Base-by-base conservation (phyloP, 1,284 basidiomycete genomes). In the Tilletiaria anomala region DNA sequence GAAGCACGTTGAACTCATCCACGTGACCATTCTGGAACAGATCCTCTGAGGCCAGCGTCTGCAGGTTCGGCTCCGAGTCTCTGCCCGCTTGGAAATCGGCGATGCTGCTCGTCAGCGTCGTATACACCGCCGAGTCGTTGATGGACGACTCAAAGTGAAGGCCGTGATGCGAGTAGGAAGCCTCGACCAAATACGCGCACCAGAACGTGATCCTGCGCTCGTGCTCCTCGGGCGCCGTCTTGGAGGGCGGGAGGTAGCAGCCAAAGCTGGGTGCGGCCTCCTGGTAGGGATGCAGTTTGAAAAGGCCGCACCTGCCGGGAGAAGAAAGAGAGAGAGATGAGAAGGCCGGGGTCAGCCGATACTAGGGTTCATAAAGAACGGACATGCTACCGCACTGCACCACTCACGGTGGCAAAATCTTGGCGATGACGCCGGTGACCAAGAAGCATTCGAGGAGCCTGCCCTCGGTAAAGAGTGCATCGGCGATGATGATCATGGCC, bases 1-100 rank as follows among this genome's bases (percentile, higher is more conserved):
- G 37, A 35, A 40, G 48, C 37, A 50, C 26, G 18, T 21, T 42
- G 20, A 50, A 50, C 8, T 49, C 42, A 36, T 50, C 48, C 29
- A 44, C 35, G 29, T 50, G 48, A 39, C 47, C 47, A 17, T 31
- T 40, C 2, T 14, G 20, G 36, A 50, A 50, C 17, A 50, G 39
- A 32, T 50, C 48, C 14, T 40, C 24, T 15, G 42, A 41, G 16
- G 15, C 33, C 19, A 50, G 35, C n/a, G 35, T 40, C 39, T 50
- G 48, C n/a, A 26, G 18, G 6, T 32, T 43, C 18, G 32, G 38
- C 5, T 24, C 34, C 11, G 35, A 33, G 18, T 47, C 34, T 4
- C 24, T 39, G 12, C 46, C 48, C 12, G 47, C 48, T 16, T 42
- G 35, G 35, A 41, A 38, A 26, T 42, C 39, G 17, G 21, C 40